Evolutionary conservation across 164 flowering plant species (phyloP).

Genomic region (Nymphaea thermarum): DNA sequence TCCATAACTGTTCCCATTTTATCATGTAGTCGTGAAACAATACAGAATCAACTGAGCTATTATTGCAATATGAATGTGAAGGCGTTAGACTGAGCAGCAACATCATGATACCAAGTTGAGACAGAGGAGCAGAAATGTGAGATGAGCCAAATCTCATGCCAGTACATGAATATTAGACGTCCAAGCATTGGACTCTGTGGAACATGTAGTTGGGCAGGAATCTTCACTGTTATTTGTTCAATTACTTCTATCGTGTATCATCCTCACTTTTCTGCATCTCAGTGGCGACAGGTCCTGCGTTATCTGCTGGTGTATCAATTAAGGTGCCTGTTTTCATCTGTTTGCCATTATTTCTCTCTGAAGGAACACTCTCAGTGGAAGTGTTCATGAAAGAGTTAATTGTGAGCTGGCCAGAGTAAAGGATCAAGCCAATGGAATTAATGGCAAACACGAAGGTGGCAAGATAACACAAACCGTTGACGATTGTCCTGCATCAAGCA

Average conservation of each 20-base stretch:
- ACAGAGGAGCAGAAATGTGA: too few species aligned
- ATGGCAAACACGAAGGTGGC: conserved; percentile 87
- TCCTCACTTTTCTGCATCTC: background rate
- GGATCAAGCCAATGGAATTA: conserved; percentile 63
- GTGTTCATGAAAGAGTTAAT: conserved; percentile 48
- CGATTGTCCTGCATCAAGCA: conserved; percentile 64
- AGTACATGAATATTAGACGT: too few species aligned
- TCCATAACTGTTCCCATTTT: too few species aligned
- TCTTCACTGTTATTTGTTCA: conserved; percentile 1
- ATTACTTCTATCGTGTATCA: conserved; percentile 11
- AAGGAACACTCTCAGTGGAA: conserved; percentile 14
- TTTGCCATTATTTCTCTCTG: conserved; percentile 15
- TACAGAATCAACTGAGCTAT: too few species aligned
- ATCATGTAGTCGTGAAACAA: too few species aligned
- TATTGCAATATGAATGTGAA: too few species aligned
- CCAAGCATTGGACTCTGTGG: too few species aligned
- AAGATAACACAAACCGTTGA: conserved; percentile 88
- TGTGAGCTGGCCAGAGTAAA: conserved; percentile 82
- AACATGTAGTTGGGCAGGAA: too few species aligned
- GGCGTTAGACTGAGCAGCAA: too few species aligned
- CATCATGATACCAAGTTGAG: too few species aligned
- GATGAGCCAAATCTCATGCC: too few species aligned
- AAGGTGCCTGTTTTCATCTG: conserved; percentile 9
- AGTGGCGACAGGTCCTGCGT: conserved; percentile 11
- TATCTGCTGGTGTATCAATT: conserved; percentile 13